phyloP scores from a whole-genome alignment of 2,329 filamentous ascomycete genomes.

The Venturia carpophila region DNA sequence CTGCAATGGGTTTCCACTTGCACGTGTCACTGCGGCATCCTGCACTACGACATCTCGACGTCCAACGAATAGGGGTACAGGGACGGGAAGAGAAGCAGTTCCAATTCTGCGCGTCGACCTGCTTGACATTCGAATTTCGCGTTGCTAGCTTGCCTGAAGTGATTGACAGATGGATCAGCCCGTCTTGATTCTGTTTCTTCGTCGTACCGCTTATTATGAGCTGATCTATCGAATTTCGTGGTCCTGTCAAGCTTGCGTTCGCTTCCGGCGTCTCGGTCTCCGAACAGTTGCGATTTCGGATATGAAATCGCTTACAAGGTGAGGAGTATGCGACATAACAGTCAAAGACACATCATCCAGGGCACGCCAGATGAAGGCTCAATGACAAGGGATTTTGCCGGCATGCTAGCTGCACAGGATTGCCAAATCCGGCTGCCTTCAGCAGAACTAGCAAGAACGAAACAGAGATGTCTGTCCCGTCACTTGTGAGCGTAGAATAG shows the following conservation, averaged over 20 bases:
- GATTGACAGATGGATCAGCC: neutral
- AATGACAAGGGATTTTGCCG: no score
- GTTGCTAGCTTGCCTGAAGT: neutral
- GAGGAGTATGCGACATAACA: no score
- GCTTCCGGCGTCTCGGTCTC: neutral
- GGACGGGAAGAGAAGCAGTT: neutral
- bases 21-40: neutral
- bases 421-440: no score
- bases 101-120: neutral
- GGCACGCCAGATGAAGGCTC: no score
- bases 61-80: neutral
- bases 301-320: no score
- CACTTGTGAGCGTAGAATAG: neutral
- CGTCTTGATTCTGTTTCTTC: neutral
- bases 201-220: neutral
- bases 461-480: neutral
- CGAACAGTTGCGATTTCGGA: no score
- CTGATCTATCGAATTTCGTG: conserved; percentile 12
- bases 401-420: no score
- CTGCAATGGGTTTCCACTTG: neutral
- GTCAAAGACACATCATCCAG: no score
- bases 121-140: neutral
- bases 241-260: neutral
- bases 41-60: neutral
- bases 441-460: neutral